Percentiles rank a stretch among this genome's conserved stretches.
Conservation (phyloP, 2,329 filamentous ascomycete species). For the Emydomyces testavorans region DNA sequence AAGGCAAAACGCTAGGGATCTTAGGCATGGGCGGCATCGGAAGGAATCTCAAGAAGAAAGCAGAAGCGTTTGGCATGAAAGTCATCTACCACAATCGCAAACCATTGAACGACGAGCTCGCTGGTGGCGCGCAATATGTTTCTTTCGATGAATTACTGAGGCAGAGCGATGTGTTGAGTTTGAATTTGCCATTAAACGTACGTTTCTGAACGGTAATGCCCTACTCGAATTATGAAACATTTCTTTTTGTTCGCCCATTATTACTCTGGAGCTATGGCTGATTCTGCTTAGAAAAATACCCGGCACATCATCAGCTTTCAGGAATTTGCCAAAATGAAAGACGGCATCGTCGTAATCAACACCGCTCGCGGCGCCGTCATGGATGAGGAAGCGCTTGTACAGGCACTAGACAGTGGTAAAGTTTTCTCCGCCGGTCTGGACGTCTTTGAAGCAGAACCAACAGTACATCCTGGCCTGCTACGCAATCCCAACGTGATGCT, state of each 20-base stretch:
- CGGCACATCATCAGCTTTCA: slow-evolving; percentile 60
- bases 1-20: slow-evolving; percentile 68
- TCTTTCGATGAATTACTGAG: slow-evolving; percentile 60
- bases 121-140: slow-evolving; percentile 38
- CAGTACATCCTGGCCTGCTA: slow-evolving; percentile 60
- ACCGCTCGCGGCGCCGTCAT: slow-evolving; percentile 74
- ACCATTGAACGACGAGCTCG: slow-evolving; percentile 43
- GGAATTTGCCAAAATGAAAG: slow-evolving; percentile 68
- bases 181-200: slow-evolving; percentile 74
- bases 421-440: slow-evolving; percentile 64
- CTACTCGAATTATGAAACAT: background rate
- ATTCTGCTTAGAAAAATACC: slow-evolving; percentile 46
- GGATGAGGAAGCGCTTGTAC: slow-evolving; percentile 66
- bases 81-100: slow-evolving; percentile 64
- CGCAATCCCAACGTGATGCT: slow-evolving; percentile 60
- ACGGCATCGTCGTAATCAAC: slow-evolving; percentile 65
- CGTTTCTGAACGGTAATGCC: slow-evolving; percentile 26
- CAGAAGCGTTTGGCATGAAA: slow-evolving; percentile 62
- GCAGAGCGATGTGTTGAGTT: slow-evolving; percentile 62
- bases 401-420: slow-evolving; percentile 57
- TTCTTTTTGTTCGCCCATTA: background rate
- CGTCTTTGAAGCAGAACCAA: slow-evolving; percentile 72
- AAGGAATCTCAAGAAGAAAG: slow-evolving; percentile 62
- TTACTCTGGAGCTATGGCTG: background rate
- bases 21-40: slow-evolving; percentile 82